Percentiles rank a stretch among this genome's conserved stretches.
These are phyloP conservation scores for Amaranthus hypochondriacus DNA, from an alignment of 148 eudicot genomes.

Conservation along the genomic window DNA sequence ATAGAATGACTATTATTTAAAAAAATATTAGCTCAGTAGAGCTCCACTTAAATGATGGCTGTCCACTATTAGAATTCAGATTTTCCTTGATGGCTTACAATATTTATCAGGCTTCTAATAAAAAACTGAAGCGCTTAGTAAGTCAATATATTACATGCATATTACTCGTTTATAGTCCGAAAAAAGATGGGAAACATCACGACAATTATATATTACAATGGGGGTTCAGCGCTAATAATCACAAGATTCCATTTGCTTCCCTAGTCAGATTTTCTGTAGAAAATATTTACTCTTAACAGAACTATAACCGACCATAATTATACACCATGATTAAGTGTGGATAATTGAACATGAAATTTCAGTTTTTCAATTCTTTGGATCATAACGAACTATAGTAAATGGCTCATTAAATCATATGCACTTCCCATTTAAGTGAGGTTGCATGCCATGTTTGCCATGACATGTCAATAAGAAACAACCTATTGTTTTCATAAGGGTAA, in stretches of 20 bases:
- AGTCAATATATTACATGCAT: background rate
- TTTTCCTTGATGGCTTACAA: background rate
- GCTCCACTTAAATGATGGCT: background rate
- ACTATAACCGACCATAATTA: background rate
- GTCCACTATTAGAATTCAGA: background rate
- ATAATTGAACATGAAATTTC: background rate
- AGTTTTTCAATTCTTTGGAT: too few species aligned
- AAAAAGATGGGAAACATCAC: background rate
- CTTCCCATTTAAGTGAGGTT: background rate
- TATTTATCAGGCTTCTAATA: background rate
- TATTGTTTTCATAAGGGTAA: too few species aligned
- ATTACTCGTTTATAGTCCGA: background rate
- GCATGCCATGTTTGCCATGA: too few species aligned
- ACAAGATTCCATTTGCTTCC: background rate
- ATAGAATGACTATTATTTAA: background rate
- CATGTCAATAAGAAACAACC: too few species aligned
- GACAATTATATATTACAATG: background rate
- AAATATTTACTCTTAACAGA: background rate
- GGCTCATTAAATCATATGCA: background rate
- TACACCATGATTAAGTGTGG: background rate
- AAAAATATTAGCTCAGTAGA: too few species aligned
- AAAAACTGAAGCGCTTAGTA: background rate
- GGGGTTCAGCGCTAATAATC: background rate
- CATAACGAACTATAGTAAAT: too few species aligned
- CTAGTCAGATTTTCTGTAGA: background rate